These are phyloP conservation scores for Chlorella variabilis DNA, from an alignment of 163 green algal genomes.

Conservation along the genomic window DNA sequence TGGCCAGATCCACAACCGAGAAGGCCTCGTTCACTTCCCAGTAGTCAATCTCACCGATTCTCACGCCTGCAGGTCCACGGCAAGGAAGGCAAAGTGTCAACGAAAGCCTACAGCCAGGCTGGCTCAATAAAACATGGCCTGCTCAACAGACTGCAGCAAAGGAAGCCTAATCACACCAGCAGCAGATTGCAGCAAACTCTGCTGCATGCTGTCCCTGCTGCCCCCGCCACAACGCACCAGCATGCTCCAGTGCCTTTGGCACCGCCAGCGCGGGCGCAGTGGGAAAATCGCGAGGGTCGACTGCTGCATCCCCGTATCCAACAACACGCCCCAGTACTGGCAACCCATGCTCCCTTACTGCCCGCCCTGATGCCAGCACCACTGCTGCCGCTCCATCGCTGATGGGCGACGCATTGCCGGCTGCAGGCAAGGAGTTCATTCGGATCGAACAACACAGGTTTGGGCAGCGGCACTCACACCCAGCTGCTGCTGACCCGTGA, in stretches of 20 bases:
- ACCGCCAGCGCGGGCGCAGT: constrained; percentile 78
- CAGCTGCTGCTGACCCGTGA: constrained; percentile 23
- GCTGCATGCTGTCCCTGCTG: not conserved
- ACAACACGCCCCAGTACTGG: constrained; percentile 72
- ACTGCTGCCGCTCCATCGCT: constrained; percentile 89
- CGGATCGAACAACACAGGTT: no score
- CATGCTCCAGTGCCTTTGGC: constrained; percentile 57
- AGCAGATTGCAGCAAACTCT: not conserved
- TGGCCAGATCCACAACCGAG: constrained; percentile 89
- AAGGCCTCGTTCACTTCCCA: constrained; percentile 94
- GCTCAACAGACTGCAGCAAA: not conserved
- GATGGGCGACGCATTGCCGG: constrained; percentile 85
- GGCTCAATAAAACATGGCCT: not conserved
- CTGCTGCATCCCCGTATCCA: constrained; percentile 79
- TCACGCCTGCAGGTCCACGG: constrained; percentile 18
- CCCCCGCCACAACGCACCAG: constrained; percentile 7
- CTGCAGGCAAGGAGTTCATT: constrained; percentile 28
- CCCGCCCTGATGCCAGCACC: constrained; percentile 62
- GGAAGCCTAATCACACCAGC: no score
- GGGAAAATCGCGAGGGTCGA: constrained; percentile 82
- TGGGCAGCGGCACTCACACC: no score
- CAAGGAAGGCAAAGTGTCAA: not conserved
- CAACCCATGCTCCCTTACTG: constrained; percentile 47
- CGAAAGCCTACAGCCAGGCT: not conserved
- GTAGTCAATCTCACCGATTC: constrained; percentile 41